Conservation (phyloP, 805 yeast species). For the Wickerhamomyces ciferrii region DNA sequence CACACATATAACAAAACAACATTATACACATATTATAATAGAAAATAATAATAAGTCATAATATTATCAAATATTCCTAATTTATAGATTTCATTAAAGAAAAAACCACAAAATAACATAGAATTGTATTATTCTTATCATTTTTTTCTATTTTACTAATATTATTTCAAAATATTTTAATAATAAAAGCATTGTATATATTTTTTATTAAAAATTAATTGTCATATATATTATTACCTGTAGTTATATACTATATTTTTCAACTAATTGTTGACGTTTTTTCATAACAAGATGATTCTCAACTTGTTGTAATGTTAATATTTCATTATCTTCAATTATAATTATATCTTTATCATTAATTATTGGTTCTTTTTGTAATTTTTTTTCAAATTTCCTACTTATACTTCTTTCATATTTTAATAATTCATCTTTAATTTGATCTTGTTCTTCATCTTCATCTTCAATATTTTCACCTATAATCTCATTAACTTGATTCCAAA, state of each 20-base stretch:
- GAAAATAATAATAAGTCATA: not conserved
- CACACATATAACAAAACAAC: not conserved
- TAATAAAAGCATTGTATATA: not conserved
- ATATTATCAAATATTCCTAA: not conserved
- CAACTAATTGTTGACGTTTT: constrained; percentile 34
- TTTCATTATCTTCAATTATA: constrained; percentile 16
- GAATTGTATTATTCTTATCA: not conserved
- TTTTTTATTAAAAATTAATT: not conserved
- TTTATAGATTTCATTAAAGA: not conserved
- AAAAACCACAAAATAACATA: not conserved
- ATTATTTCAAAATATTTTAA: not conserved
- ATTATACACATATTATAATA: not conserved
- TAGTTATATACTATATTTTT: constrained; percentile 1
- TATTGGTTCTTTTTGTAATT: not conserved
- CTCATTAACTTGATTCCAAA: constrained; percentile 7
- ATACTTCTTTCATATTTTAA: constrained; percentile 25
- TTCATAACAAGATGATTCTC: constrained; percentile 40
- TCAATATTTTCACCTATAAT: constrained; percentile 11
- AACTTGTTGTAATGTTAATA: constrained; percentile 26
- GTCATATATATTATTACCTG: not conserved
- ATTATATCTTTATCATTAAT: constrained; percentile 8
- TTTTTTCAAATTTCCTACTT: constrained; percentile 16
- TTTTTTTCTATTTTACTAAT: not conserved
- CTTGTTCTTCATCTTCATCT: not conserved
- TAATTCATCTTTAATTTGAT: constrained; percentile 15